phyloP scores from a whole-genome alignment of 1,139 yeast genomes.

The Pichia sp. region DNA sequence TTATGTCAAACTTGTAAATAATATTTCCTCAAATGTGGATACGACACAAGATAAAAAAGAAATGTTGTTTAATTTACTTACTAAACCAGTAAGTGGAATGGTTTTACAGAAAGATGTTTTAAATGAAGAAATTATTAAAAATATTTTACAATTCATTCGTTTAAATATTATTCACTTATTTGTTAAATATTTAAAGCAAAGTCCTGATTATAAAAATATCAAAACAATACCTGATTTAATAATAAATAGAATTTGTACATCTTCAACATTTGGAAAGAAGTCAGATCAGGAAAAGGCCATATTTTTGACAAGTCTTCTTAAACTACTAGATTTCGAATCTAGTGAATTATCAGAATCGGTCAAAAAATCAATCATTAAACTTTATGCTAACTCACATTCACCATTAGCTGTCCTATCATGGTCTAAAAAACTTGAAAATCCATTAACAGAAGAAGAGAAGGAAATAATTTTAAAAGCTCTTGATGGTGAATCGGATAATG shows the following conservation, averaged over 20 bases:
- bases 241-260: slow-evolving; percentile 5
- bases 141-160: slow-evolving; percentile 17
- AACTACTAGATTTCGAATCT: slow-evolving; percentile 1
- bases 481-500: background rate
- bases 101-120: slow-evolving; percentile 12
- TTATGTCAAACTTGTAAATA: slow-evolving; percentile 18
- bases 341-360: slow-evolving; percentile 11
- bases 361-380: slow-evolving; percentile 9
- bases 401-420: slow-evolving; percentile 23
- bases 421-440: slow-evolving; percentile 11
- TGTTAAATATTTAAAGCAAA: slow-evolving; percentile 19
- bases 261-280: background rate
- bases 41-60: slow-evolving; percentile 15
- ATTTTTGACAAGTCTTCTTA: slow-evolving; percentile 10
- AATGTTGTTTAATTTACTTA: slow-evolving; percentile 22
- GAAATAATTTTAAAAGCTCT: background rate
- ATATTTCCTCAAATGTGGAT: slow-evolving; percentile 13
- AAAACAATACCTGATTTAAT: slow-evolving; percentile 6
- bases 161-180: slow-evolving; percentile 18
- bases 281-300: slow-evolving; percentile 7
- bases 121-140: slow-evolving; percentile 5
- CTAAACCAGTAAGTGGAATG: slow-evolving; percentile 14
- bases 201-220: slow-evolving; percentile 7
- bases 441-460: slow-evolving; percentile 12
- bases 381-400: slow-evolving; percentile 20